Evolutionary conservation across 768 basidiomycete species (phyloP).

Genomic region (Hygrophorus pudorinus): DNA sequence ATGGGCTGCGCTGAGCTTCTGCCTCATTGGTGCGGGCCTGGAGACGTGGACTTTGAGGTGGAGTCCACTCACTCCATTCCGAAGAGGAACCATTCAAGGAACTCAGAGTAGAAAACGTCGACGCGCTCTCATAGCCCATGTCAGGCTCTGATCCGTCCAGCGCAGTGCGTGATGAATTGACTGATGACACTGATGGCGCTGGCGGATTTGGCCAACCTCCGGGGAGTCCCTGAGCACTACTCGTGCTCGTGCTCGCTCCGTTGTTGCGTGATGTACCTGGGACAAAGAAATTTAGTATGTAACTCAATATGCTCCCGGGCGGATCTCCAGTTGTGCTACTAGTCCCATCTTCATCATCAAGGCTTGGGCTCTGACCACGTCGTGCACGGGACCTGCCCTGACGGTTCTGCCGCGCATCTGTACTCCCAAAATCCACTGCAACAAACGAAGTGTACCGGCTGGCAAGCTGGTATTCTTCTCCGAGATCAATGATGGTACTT

Average conservation of each 20-base stretch:
- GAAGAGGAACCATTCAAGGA: slow-evolving; percentile 30
- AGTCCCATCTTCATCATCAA: not conserved
- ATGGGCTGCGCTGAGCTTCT: slow-evolving; percentile 14
- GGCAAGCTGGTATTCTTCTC: slow-evolving; percentile 39
- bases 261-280: not conserved
- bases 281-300: not conserved
- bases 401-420: slow-evolving; percentile 3
- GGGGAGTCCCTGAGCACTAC: not conserved
- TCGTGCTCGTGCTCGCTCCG: not conserved
- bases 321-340: too few species aligned
- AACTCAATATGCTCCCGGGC: not conserved
- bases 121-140: slow-evolving; percentile 19
- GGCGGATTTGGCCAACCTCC: slow-evolving; percentile 14
- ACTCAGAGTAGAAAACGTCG: slow-evolving; percentile 38
- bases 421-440: slow-evolving; percentile 32
- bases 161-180: not conserved
- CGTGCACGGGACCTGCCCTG: not conserved
- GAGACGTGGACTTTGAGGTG: slow-evolving; percentile 13
- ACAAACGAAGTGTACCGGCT: slow-evolving; percentile 49
- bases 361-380: not conserved
- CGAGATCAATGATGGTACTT: slow-evolving; percentile 40
- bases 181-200: slow-evolving; percentile 7
- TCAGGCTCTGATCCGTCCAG: slow-evolving; percentile 12
- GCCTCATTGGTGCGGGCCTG: slow-evolving; percentile 15
- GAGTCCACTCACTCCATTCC: slow-evolving; percentile 11